Base-by-base conservation (phyloP, 495 filamentous ascomycete genomes). In the Aspergillus panamensis region DNA sequence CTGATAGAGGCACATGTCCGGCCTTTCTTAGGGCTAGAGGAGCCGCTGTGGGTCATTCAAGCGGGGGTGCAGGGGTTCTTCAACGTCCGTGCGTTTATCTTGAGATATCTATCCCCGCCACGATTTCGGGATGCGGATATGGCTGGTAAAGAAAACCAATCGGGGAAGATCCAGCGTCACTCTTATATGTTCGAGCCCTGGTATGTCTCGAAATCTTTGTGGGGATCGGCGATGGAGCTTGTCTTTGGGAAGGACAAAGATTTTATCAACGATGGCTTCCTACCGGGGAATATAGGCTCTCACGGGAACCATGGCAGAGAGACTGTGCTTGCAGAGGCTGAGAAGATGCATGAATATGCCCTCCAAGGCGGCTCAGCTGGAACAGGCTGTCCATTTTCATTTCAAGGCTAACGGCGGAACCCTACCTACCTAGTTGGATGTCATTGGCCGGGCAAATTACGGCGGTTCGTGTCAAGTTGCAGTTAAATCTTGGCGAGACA, bases 331-430 rank as follows among this genome's bases (percentile, higher is more conserved):
- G 16, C 19, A 19, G 42, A 45, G 19, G 42, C 42, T 20, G 42
- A 45, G 42, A 45, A 19, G 42, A 45, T 45, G 42, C 42, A 45
- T 20, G 42, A 45, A 45, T 45, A 45, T 45, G 42, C 42, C 42
- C 42, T 45, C 19, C 42, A 16, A 17, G 42, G 42, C 9, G 42
- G 42, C 7, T 45, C 42, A 20, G 17, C 42, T 3, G 42, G 16
- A 16, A 20, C 42, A 17, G n/a, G 42, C 42, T 45, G 42, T 10
- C 42, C 42, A 10, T 45, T 45, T 45, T 45, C 42, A 20, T 45
- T 45, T 20, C 16, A 6, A 17, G 42, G 42, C 4, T 45, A 21
- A 20, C 5, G 17, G 42, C 14, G 3, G 35, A 8, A 39, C n/a
- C n/a, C n/a, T n/a, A n/a, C n/a, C n/a, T n/a, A n/a, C n/a, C n/a